Evolutionary conservation across 257 asterid genomes (phyloP).

Genomic region (Solanum gandarillasii): DNA sequence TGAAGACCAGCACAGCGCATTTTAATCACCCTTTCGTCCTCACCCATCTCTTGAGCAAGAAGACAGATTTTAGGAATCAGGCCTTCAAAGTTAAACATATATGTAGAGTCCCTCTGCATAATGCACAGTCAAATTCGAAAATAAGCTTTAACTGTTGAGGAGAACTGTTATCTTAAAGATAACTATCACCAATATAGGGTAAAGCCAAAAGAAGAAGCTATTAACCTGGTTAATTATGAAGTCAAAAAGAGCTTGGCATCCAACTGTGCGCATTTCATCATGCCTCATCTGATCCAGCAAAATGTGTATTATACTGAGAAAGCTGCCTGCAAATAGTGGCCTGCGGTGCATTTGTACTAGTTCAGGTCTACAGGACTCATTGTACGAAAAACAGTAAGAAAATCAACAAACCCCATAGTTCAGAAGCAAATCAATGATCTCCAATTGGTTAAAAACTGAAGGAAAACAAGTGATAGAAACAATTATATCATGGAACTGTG

Average conservation of each 20-base stretch:
- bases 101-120: slow-evolving; percentile 53
- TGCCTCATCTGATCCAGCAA: slow-evolving; percentile 57
- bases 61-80: slow-evolving; percentile 59
- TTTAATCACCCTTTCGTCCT: slow-evolving; percentile 33
- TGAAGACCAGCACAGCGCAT: slow-evolving; percentile 65
- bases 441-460: not conserved
- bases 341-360: slow-evolving; percentile 19
- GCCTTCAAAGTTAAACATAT: slow-evolving; percentile 65
- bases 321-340: slow-evolving; percentile 76
- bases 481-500: not conserved
- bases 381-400: not conserved
- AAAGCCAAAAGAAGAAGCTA: not conserved
- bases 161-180: not conserved
- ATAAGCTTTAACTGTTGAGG: not conserved
- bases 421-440: not conserved
- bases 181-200: not conserved
- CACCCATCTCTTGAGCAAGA: slow-evolving; percentile 67
- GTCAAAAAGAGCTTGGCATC: slow-evolving; percentile 64
- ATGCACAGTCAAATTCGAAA: not conserved
- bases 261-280: slow-evolving; percentile 52
- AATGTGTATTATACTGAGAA: slow-evolving; percentile 45
- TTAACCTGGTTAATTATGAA: slow-evolving; percentile 63
- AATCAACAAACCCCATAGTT: not conserved
- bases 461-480: not conserved
- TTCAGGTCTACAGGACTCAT: slow-evolving; percentile 13